Conservation (phyloP, 768 basidiomycete genomes). For the Hygrophorus pudorinus region DNA sequence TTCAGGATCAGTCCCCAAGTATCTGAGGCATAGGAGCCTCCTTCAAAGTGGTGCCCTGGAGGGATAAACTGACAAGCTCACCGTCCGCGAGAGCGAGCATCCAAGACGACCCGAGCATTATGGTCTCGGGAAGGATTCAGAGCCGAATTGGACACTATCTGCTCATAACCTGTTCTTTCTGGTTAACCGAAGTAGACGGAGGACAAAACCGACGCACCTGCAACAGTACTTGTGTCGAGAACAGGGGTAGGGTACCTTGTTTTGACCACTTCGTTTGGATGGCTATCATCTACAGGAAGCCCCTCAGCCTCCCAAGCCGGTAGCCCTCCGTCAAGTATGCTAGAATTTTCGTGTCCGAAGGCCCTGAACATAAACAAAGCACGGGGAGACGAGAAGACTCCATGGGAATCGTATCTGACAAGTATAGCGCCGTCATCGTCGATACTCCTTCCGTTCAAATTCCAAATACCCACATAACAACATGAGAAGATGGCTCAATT, state of each 20-base stretch:
- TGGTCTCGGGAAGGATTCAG: slow-evolving; percentile 30
- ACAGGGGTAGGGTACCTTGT: slow-evolving; percentile 42
- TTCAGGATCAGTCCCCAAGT: slow-evolving; percentile 73
- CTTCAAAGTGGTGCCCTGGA: neutral
- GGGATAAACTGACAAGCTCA: slow-evolving; percentile 21
- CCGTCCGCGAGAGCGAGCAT: slow-evolving; percentile 82
- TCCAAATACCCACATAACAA: slow-evolving; percentile 54
- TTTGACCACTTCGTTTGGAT: slow-evolving; percentile 17
- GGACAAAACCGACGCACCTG: slow-evolving; percentile 19
- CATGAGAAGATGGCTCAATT: slow-evolving; percentile 63
- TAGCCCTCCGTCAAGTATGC: slow-evolving; percentile 88
- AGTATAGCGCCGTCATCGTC: neutral
- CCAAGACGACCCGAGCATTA: slow-evolving; percentile 63
- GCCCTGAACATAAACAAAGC: slow-evolving; percentile 91
- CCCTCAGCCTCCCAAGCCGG: slow-evolving; percentile 71
- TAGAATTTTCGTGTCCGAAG: slow-evolving; percentile 81
- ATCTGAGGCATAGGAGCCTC: slow-evolving; percentile 40
- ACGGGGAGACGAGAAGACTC: slow-evolving; percentile 87
- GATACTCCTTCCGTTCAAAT: neutral
- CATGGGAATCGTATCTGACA: slow-evolving; percentile 77
- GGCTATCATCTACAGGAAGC: slow-evolving; percentile 35
- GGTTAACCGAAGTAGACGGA: neutral
- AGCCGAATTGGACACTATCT: slow-evolving; percentile 65
- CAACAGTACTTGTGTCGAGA: slow-evolving; percentile 41
- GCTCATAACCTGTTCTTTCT: slow-evolving; percentile 55